phyloP scores from a whole-genome alignment of 768 basidiomycete species.

The Leccinum broughii region DNA sequence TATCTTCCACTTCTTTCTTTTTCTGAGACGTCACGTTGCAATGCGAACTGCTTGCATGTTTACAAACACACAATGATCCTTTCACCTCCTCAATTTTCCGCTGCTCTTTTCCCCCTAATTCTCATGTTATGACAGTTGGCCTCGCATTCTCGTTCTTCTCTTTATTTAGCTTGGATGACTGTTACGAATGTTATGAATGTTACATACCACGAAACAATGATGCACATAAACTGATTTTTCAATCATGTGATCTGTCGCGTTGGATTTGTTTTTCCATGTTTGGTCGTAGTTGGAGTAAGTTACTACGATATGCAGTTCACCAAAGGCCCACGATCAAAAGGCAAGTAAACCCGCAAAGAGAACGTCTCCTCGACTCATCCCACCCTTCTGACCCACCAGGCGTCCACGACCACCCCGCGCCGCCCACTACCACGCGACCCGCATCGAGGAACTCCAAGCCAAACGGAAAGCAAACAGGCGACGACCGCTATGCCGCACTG shows the following conservation, averaged over 20 bases:
- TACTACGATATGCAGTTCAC: conserved; percentile 40
- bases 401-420: conserved; percentile 16
- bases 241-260: conserved; percentile 19
- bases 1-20: conserved; percentile 14
- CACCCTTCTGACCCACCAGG: conserved; percentile 39
- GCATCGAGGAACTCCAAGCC: conserved; percentile 30
- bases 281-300: conserved; percentile 13
- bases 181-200: conserved; percentile 32
- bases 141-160: conserved; percentile 1
- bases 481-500: conserved; percentile 54
- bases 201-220: conserved; percentile 24
- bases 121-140: conserved; percentile 13
- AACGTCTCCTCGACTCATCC: not conserved
- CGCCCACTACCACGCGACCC: conserved; percentile 18
- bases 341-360: not conserved
- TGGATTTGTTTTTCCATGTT: conserved; percentile 24
- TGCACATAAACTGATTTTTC: conserved; percentile 18
- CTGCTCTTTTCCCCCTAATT: conserved; percentile 12
- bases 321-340: conserved; percentile 42
- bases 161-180: conserved; percentile 23
- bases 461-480: conserved; percentile 20
- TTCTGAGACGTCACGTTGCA: conserved; percentile 3
- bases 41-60: conserved; percentile 6
- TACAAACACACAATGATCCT: conserved; percentile 1
- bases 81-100: conserved; percentile 4